Base-by-base conservation (phyloP, 768 basidiomycete species). In the Chalciporus chontae region DNA sequence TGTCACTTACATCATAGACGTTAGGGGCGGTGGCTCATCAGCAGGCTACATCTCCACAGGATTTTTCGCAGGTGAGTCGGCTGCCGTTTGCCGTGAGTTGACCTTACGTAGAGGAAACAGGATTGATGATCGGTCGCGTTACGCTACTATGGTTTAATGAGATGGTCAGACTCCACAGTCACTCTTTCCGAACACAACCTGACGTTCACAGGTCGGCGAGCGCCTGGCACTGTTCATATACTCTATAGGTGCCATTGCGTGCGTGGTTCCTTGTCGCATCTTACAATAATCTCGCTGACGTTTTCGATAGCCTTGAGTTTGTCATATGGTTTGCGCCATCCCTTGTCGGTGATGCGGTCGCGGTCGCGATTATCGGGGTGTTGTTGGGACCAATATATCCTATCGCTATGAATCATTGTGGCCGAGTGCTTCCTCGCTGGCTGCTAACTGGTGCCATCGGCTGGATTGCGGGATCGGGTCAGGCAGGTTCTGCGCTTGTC, bases 381-480 rank as follows among this genome's bases (percentile, higher is more conserved):
- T 65, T 88, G 19, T 71, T 90, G n/a, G 88, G 86, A 0, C 87
- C 86, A 3, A 79, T 89, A 70, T 89, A 84, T 60, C 85, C 85
- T 2, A 78, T 87, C 39, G 51, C 69, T 14, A 61, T 71, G 45
- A 66, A 64, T 17, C 68, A 75, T 37, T 61, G 71, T 2, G 61
- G 57, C 11, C 70, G 64, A 23, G 53, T 71, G 27, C 60, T 73
- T 15, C 71, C 71, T 40, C 62, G 53, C 15, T 61, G 64, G 62
- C 61, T 75, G 31, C 52, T 69, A 27, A 69, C 69, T 24, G 69
- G 58, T 45, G 59, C 57, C 3, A 73, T 79, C 24, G 76, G 78
- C 23, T 81, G 79, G 77, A 74, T 80, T 43, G 71, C 77, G 0
- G 80, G 75, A 3, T 68, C 78, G 34, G 80, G 77, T 0, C 72